phyloP scores from a whole-genome alignment of 441 rosid species.

The Erodium moschatum region DNA sequence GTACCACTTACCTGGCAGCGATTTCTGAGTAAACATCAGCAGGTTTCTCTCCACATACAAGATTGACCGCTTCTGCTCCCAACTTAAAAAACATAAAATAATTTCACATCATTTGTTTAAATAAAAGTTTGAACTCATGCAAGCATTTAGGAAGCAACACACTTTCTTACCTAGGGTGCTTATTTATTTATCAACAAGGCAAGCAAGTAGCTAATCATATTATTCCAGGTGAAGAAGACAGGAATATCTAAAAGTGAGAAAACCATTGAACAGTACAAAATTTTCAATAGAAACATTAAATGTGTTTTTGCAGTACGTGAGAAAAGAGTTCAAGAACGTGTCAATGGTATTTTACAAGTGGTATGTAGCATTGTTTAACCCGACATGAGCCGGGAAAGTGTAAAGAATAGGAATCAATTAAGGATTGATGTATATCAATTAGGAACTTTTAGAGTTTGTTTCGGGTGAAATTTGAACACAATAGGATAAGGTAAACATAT shows the following conservation, averaged over 20 bases:
- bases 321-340: background rate
- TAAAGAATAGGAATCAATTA: no score
- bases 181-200: background rate
- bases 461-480: no score
- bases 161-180: background rate
- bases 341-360: no score
- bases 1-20: conserved; percentile 53
- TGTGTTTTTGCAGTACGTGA: background rate
- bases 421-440: no score
- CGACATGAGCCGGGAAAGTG: background rate
- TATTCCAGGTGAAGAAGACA: background rate
- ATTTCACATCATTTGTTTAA: background rate
- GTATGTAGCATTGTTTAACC: no score
- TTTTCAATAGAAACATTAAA: no score
- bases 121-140: background rate
- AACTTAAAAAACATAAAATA: conserved; percentile 36
- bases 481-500: no score
- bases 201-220: background rate
- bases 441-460: no score
- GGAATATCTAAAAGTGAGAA: background rate
- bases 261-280: background rate
- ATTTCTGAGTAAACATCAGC: conserved; percentile 94
- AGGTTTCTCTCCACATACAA: conserved; percentile 75
- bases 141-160: background rate
- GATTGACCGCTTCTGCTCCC: conserved; percentile 98